Evolutionary conservation across 139 green algal genomes (phyloP).

Genomic region (Picochlorum sp.): DNA sequence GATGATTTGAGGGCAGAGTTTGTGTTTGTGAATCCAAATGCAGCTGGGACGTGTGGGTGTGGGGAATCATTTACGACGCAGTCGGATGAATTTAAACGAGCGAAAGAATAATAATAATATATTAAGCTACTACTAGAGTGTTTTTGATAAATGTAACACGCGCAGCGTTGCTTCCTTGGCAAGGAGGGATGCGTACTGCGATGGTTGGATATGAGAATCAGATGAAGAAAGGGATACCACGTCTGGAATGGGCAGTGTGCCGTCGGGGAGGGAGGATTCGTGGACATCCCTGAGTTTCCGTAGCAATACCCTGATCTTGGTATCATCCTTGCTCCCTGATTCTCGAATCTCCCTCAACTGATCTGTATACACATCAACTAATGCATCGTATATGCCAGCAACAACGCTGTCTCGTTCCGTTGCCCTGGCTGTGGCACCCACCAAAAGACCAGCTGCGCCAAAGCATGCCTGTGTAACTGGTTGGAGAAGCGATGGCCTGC

Average conservation of each 20-base stretch:
- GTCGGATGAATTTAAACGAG: conserved; percentile 3
- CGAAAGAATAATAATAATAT: neutral
- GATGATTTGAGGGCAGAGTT: conserved; percentile 86
- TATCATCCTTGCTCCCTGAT: neutral
- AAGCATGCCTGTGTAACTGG: too few species aligned
- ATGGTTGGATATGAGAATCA: neutral
- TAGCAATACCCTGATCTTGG: too few species aligned
- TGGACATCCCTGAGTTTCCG: too few species aligned
- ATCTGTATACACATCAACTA: neutral
- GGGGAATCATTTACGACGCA: conserved; percentile 86
- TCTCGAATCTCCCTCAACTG: conserved; percentile 1
- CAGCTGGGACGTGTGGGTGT: conserved; percentile 87
- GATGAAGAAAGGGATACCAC: too few species aligned
- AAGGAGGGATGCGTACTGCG: too few species aligned
- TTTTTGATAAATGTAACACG: neutral
- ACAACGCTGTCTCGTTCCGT: neutral
- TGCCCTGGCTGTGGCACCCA: too few species aligned
- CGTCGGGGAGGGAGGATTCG: too few species aligned
- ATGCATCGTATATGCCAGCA: neutral
- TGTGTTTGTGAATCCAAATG: conserved; percentile 91
- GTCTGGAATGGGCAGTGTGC: too few species aligned
- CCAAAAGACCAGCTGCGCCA: too few species aligned
- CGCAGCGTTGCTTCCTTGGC: too few species aligned
- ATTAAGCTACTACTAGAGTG: neutral
- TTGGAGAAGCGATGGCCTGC: too few species aligned